Base-by-base conservation (phyloP, 257 asterid genomes). In the Solanum rostratum region DNA sequence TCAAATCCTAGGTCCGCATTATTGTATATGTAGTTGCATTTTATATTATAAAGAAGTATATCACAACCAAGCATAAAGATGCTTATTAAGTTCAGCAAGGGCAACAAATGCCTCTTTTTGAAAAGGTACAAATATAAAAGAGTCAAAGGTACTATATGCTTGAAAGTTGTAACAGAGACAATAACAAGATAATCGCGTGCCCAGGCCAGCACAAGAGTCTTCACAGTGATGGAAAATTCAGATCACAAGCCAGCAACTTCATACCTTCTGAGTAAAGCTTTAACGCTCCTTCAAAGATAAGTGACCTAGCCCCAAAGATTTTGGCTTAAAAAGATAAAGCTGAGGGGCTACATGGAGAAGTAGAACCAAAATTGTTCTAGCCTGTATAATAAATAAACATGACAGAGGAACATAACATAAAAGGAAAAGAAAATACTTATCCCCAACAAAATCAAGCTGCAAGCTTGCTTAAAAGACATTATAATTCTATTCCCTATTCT, bases 371-470 rank as follows among this genome's bases (percentile, higher is more conserved):
- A 85, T 65, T 83, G 62, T 86, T 88, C 16, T 13, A 13, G 54
- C 66, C 8, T 27, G 30, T 39, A 22, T 65, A 80, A 86, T 27
- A 79, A 29, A 86, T 37, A 79, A 22, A 53, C 83, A 74, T 27
- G 79, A 66, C 60, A 45, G 62, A 82, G 43, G 54, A 43, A 43
- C 13, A 68, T 82, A 46, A 82, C 45, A 70, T 20, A 49, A 68
- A 78, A 46, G 18, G 81, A 68, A 24, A 16, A 33, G 79, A 73
- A 57, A 63, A 24, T 7, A 81, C 52, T 65, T 19, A 73, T 52
- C 79, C 86, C 87, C 87, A 89, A 54, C 6, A 84, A 86, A 70
- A 60, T 83, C 84, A 85, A 82, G 73, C 29, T 66, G 39, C 85
- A 76, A 78, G 62, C 80, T 24, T 62, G 69, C 39, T 73, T 54